Percentiles rank a stretch among this genome's conserved stretches.
phyloP scores from a whole-genome alignment of 202 grass and related monocot genomes.

The Carex arenaria region DNA sequence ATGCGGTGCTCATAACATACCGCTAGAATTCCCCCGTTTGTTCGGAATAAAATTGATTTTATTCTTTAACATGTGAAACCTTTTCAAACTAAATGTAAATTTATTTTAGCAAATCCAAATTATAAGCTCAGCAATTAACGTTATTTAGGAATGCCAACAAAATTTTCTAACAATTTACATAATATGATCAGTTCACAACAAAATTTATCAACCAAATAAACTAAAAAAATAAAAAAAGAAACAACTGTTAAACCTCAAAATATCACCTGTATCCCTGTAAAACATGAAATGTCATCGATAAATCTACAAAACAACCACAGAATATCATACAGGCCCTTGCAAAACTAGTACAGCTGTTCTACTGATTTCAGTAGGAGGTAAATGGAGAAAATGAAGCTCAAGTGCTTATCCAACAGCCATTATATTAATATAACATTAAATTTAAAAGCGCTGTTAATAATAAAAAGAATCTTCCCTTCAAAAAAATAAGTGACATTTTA shows the following conservation, averaged over 20 bases:
- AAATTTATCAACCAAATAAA: slow-evolving; percentile 2
- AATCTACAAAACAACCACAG: neutral
- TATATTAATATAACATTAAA: neutral
- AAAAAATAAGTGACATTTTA: neutral
- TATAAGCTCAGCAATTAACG: neutral
- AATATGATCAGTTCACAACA: neutral
- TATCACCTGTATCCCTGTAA: neutral
- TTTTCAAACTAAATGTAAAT: neutral
- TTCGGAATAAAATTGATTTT: neutral
- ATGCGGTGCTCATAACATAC: neutral
- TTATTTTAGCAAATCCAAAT: neutral
- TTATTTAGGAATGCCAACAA: neutral
- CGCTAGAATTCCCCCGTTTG: neutral
- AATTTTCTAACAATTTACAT: neutral
- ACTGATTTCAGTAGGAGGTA: neutral
- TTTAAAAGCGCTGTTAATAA: neutral
- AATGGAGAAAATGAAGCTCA: neutral
- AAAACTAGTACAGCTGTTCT: neutral
- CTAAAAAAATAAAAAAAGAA: neutral
- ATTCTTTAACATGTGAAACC: neutral
- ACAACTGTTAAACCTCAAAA: neutral
- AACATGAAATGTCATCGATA: neutral
- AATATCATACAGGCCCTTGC: neutral
- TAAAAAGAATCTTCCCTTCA: neutral
- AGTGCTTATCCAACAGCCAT: neutral